Base-by-base conservation (phyloP, 306 rosid genomes). In the Acacia confusa region DNA sequence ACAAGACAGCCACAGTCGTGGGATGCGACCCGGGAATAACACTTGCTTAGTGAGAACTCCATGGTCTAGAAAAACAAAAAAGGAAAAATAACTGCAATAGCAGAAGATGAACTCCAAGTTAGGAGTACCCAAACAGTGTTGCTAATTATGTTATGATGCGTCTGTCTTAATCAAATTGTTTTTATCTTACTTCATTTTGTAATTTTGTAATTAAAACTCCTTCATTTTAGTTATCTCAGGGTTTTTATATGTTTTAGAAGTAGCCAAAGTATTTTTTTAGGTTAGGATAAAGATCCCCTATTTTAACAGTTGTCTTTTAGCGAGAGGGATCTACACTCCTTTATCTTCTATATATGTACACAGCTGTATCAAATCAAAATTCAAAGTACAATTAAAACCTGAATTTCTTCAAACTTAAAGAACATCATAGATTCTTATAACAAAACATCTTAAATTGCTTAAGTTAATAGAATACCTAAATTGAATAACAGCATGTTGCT, bases 401-500 rank as follows among this genome's bases (percentile, higher is more conserved):
- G 34, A 27, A 61, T 61, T 27, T 61, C 67, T 60, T 24, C 32
- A 44, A 41, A 74, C 27, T 16, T 81, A 76, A 80, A 36, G 30
- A 85, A 78, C 47, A 34, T 48, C 20, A 28, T 0, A 47, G 38
- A 24, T 69, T 52, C 38, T 3, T 34, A 34, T 34, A 81, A 78
- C 78, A 36, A 22, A 85, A 78, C 43, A 34, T 48, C 20, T 22
- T 0, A 47, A 45, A 30, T 69, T 52, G 75, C 78, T 64, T 76
- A 78, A 70, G 41, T 32, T n/a, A 78, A 73, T 50, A 61, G 77
- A 61, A 76, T 87, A 95, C 99, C 99, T 85, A 78, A 77, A 95
- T 69, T 95, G 99, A 85, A 95, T 93, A 78, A 95, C 97, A 81
- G 99, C 97, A 76, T 95, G 97, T 85, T 95, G 99, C 87, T 95